Conservation (phyloP, 495 filamentous ascomycete genomes). For the Apodospora peruviana region DNA sequence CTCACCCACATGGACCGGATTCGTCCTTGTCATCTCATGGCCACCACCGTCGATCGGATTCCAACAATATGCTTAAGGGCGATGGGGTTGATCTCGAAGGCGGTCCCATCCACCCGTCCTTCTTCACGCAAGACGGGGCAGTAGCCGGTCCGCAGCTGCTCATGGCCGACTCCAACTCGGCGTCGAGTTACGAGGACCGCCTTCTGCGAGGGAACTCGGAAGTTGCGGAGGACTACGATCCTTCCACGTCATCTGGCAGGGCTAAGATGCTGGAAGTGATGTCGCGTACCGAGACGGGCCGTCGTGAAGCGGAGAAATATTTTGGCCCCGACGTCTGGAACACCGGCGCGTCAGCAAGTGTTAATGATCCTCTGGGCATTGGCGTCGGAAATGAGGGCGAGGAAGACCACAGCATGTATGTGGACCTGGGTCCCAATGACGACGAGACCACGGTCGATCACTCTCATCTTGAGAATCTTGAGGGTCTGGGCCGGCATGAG, state of each 20-base stretch:
- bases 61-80: constrained; percentile 9
- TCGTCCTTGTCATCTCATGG: constrained; percentile 23
- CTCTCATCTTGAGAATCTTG: constrained; percentile 2
- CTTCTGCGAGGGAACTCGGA: constrained; percentile 31
- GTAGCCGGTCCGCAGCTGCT: constrained; percentile 28
- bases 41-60: constrained; percentile 21
- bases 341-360: neutral
- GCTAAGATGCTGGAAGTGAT: constrained; percentile 35
- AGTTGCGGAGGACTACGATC: constrained; percentile 21
- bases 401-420: constrained; percentile 47
- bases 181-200: constrained; percentile 36
- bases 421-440: constrained; percentile 45
- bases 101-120: constrained; percentile 25
- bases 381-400: constrained; percentile 35
- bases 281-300: constrained; percentile 30
- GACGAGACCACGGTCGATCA: constrained; percentile 21
- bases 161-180: constrained; percentile 23
- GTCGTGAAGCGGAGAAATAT: constrained; percentile 33
- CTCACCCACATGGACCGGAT: constrained; percentile 19
- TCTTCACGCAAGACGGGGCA: constrained; percentile 29
- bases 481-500: neutral
- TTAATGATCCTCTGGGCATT: constrained; percentile 26
- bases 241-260: constrained; percentile 25
- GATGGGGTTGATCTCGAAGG: constrained; percentile 30
- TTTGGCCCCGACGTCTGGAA: constrained; percentile 34